These are phyloP conservation scores for Seiridium unicorne DNA, from an alignment of 2,329 filamentous ascomycete genomes.

Conservation along the genomic window DNA sequence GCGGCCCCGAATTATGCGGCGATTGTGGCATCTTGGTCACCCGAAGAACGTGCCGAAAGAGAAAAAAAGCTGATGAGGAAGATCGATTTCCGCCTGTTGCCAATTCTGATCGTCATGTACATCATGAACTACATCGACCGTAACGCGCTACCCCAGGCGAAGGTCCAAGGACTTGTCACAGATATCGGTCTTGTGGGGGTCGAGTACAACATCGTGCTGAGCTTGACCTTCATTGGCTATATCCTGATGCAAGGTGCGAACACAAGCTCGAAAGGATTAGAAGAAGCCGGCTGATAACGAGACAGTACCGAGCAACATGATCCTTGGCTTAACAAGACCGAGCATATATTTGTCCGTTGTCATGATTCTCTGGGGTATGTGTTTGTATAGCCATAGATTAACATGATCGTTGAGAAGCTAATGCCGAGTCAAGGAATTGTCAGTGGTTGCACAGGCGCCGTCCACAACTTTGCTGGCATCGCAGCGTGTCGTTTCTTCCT, in stretches of 20 bases:
- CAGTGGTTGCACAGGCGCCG: slow-evolving; percentile 36
- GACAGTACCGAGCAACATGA: slow-evolving; percentile 36
- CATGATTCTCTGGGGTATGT: slow-evolving; percentile 37
- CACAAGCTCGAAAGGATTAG: too few species aligned
- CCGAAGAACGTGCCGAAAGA: slow-evolving; percentile 38
- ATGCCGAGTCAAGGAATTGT: slow-evolving; percentile 41
- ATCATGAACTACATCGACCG: slow-evolving; percentile 59
- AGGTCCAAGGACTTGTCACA: slow-evolving; percentile 40
- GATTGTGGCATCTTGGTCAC: slow-evolving; percentile 17
- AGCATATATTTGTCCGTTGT: slow-evolving; percentile 38
- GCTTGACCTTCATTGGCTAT: slow-evolving; percentile 26
- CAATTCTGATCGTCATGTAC: slow-evolving; percentile 56
- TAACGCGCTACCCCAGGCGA: slow-evolving; percentile 31
- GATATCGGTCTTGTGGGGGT: slow-evolving; percentile 37
- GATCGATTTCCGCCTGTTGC: slow-evolving; percentile 56
- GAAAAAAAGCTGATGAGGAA: slow-evolving; percentile 55
- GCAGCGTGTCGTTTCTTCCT: slow-evolving; percentile 36
- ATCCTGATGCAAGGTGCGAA: slow-evolving; percentile 24
- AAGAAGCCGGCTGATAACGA: background rate
- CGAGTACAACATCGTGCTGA: slow-evolving; percentile 33
- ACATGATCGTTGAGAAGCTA: slow-evolving; percentile 37
- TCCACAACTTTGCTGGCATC: slow-evolving; percentile 33
- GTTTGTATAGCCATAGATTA: slow-evolving; percentile 28
- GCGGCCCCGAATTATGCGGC: slow-evolving; percentile 13
- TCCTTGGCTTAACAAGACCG: slow-evolving; percentile 40